These are phyloP conservation scores for Candida dendrica DNA, from an alignment of 805 yeast species.

Conservation along the genomic window DNA sequence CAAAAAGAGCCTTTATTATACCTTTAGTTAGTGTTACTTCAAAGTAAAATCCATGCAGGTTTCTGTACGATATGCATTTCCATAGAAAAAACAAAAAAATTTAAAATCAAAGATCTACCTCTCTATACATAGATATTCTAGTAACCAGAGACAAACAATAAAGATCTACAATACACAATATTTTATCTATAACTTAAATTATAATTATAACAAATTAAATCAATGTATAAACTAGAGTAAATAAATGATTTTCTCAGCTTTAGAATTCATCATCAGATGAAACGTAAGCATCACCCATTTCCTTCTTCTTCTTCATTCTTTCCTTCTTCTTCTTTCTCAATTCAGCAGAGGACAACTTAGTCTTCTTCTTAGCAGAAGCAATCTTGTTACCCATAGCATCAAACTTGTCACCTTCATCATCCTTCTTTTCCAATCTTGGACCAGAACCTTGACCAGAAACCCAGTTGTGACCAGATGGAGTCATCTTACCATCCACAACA, in stretches of 20 bases:
- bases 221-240: background rate
- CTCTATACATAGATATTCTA: too few species aligned
- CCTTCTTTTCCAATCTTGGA: constrained; percentile 98
- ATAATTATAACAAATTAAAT: background rate
- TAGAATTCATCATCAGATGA: constrained; percentile 91
- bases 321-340: constrained; percentile 99
- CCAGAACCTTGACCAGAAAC: constrained; percentile 99
- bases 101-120: too few species aligned
- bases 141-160: too few species aligned
- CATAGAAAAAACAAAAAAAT: too few species aligned
- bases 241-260: constrained; percentile 14
- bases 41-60: too few species aligned
- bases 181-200: background rate
- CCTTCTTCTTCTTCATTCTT: constrained; percentile 99
- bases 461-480: constrained; percentile 99
- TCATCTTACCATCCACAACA: constrained; percentile 95
- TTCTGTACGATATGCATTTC: too few species aligned
- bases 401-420: constrained; percentile 93
- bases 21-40: too few species aligned
- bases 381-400: constrained; percentile 99
- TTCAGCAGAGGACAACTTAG: constrained; percentile 97
- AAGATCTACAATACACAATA: too few species aligned
- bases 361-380: constrained; percentile 91
- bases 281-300: constrained; percentile 97
- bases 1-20: too few species aligned